These are phyloP conservation scores for Amniculicola lignicola DNA, from an alignment of 495 filamentous ascomycete species.

Conservation along the genomic window DNA sequence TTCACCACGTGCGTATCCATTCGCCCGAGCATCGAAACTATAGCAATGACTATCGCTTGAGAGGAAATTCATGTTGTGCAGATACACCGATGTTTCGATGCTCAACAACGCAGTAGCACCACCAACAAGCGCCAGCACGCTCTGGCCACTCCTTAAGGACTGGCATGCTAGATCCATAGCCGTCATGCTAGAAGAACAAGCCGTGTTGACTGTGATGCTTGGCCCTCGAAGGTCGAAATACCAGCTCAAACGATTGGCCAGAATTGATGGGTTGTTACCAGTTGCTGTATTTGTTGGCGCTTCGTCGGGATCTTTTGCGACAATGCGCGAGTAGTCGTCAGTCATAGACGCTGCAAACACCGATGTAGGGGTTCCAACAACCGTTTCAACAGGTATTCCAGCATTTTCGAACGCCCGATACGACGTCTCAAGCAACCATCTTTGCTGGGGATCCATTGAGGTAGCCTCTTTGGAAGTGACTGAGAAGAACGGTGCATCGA, in stretches of 20 bases:
- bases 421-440: conserved; percentile 9
- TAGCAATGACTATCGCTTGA: conserved; percentile 16
- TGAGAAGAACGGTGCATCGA: conserved; percentile 27
- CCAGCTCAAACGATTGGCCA: conserved; percentile 18
- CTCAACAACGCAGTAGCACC: not conserved
- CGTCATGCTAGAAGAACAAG: conserved; percentile 16
- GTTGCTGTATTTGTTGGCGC: conserved; percentile 11
- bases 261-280: conserved; percentile 1
- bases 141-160: not conserved
- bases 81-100: not conserved
- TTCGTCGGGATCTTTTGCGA: conserved; percentile 31
- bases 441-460: conserved; percentile 23
- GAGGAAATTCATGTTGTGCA: conserved; percentile 8
- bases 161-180: conserved; percentile 22
- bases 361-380: conserved; percentile 1
- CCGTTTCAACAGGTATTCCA: conserved; percentile 6
- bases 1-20: conserved; percentile 23
- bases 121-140: not conserved
- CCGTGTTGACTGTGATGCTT: conserved; percentile 17
- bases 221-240: conserved; percentile 16
- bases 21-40: conserved; percentile 15
- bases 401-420: conserved; percentile 21
- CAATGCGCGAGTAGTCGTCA: not conserved
- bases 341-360: conserved; percentile 1
- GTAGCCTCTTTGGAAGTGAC: conserved; percentile 15